A percentile compares a stretch with the other conserved stretches of the same genome.
phyloP scores from a whole-genome alignment of 495 filamentous ascomycete genomes.

The Xylaria curta region DNA sequence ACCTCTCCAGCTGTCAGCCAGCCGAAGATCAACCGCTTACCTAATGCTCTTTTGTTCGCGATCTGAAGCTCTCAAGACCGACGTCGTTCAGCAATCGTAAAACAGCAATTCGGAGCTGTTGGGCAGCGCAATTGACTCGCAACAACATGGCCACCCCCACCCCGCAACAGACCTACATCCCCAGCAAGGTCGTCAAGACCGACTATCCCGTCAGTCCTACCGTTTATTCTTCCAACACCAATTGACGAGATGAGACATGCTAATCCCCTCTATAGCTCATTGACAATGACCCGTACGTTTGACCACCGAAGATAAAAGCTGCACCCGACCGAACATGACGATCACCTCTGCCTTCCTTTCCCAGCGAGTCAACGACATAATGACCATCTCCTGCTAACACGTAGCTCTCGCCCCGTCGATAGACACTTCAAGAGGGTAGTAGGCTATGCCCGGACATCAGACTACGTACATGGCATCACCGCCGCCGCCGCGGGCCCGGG shows the following conservation, averaged over 20 bases:
- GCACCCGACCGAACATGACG: not conserved
- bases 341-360: not conserved
- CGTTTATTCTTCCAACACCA: not conserved
- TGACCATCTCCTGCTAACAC: not conserved
- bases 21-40: constrained; percentile 39
- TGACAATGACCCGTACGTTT: constrained; percentile 92
- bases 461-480: constrained; percentile 74
- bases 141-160: constrained; percentile 64
- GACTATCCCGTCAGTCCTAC: constrained; percentile 75
- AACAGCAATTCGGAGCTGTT: constrained; percentile 31
- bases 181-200: constrained; percentile 74
- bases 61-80: constrained; percentile 30
- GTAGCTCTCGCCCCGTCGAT: constrained; percentile 21
- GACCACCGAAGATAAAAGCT: not conserved
- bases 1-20: constrained; percentile 9
- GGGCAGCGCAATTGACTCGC: constrained; percentile 41
- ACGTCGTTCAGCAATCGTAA: constrained; percentile 3
- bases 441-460: constrained; percentile 80
- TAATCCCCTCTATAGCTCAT: constrained; percentile 71
- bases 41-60: constrained; percentile 30
- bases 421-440: constrained; percentile 92
- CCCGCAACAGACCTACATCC: constrained; percentile 65
- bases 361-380: not conserved
- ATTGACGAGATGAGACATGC: not conserved
- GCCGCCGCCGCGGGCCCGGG: constrained; percentile 72